These are phyloP conservation scores for Podochytrium sp. DNA, from an alignment of 192 early-diverging fungal species.

Conservation along the genomic window DNA sequence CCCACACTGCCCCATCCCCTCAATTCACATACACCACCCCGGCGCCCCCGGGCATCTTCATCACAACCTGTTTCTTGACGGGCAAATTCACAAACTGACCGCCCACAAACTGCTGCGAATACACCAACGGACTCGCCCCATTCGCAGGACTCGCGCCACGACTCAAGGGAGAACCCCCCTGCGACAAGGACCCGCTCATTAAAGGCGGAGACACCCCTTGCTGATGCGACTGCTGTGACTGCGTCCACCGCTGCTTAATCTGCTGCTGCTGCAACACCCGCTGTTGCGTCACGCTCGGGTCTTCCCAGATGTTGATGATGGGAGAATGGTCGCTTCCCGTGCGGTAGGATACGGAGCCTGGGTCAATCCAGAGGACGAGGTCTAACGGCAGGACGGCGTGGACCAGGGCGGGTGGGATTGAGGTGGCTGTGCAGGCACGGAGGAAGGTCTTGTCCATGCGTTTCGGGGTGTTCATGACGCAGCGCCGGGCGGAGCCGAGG, in stretches of 20 bases:
- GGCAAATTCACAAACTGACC: constrained; percentile 1
- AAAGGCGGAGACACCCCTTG: background rate
- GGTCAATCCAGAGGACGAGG: constrained; percentile 24
- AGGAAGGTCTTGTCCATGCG: constrained; percentile 19
- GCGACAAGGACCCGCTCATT: background rate
- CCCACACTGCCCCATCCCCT: too few relatives aligned
- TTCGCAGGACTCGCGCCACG: background rate
- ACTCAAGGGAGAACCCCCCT: background rate
- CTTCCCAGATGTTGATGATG: constrained; percentile 25
- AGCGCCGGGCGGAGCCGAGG: constrained; percentile 4
- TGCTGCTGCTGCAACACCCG: constrained; percentile 20
- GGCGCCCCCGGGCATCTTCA: constrained; percentile 21
- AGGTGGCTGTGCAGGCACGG: background rate
- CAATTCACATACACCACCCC: background rate
- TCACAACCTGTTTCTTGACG: constrained; percentile 1
- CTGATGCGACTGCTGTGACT: background rate
- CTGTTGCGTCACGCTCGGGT: background rate
- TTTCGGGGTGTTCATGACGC: constrained; percentile 4
- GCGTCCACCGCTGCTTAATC: constrained; percentile 8
- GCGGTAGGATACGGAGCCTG: constrained; percentile 16
- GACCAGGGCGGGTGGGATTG: constrained; percentile 11
- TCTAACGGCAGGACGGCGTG: background rate
- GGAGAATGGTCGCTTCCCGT: constrained; percentile 23
- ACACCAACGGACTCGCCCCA: constrained; percentile 1
- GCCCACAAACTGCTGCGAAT: background rate